These are phyloP conservation scores for Dictyostelium brefeldianum DNA, from an alignment of 78 protist species.

Conservation along the genomic window DNA sequence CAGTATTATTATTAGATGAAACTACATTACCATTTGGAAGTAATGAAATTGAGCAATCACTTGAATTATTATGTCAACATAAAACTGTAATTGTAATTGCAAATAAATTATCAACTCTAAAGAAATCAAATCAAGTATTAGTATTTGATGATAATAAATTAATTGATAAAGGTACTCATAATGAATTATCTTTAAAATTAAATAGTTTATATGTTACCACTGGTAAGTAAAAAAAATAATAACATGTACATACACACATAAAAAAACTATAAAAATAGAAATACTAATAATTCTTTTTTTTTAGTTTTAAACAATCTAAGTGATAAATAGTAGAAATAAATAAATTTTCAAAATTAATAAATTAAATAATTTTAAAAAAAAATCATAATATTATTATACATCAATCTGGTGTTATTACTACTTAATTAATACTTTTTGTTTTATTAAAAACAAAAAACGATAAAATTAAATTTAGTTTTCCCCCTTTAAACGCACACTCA, in stretches of 20 bases:
- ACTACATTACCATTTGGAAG: slow-evolving; percentile 31
- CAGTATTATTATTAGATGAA: slow-evolving; percentile 58
- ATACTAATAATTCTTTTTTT: not conserved
- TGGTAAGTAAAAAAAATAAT: not conserved
- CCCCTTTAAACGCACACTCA: too few species aligned
- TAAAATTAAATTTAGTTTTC: too few species aligned
- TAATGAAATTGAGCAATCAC: slow-evolving; percentile 15
- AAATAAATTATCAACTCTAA: slow-evolving; percentile 34
- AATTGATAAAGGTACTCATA: slow-evolving; percentile 36
- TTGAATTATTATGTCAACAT: slow-evolving; percentile 35
- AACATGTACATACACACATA: not conserved
- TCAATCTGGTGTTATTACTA: too few species aligned
- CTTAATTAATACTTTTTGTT: too few species aligned
- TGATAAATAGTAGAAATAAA: not conserved
- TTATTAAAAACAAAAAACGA: too few species aligned
- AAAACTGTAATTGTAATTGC: slow-evolving; percentile 35
- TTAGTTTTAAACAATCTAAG: not conserved
- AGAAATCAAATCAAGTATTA: slow-evolving; percentile 32
- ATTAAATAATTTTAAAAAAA: too few species aligned
- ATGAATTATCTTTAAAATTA: not conserved
- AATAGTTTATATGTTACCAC: slow-evolving; percentile 22
- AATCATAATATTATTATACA: too few species aligned
- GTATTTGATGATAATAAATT: slow-evolving; percentile 65
- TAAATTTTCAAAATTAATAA: not conserved
- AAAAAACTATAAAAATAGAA: not conserved